Percentiles rank a stretch among this genome's conserved stretches.
These are phyloP conservation scores for Hyphodiscus sp. DNA, from an alignment of 2,329 filamentous ascomycete genomes.

Conservation along the genomic window DNA sequence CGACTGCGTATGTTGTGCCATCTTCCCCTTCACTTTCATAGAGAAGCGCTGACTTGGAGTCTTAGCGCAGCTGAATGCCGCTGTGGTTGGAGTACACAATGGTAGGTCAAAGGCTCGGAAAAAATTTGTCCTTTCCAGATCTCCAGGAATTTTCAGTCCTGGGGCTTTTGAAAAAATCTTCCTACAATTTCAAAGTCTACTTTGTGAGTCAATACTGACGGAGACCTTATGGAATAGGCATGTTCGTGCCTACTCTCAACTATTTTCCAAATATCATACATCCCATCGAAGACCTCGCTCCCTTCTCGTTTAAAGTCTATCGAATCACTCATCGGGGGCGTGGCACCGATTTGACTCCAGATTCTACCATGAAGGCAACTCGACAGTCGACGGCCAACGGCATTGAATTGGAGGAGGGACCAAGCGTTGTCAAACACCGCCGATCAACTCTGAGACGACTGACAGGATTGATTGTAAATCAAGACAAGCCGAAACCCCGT, in stretches of 20 bases:
- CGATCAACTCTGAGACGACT: constrained; percentile 12
- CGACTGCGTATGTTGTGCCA: constrained; percentile 36
- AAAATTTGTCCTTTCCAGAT: no score
- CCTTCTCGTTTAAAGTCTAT: constrained; percentile 43
- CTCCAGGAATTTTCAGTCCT: no score
- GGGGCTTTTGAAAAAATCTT: no score
- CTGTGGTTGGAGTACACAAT: constrained; percentile 52
- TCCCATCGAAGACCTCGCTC: constrained; percentile 42
- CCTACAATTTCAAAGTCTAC: no score
- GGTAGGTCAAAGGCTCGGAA: constrained; percentile 18
- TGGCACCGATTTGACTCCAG: neutral
- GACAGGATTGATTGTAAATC: constrained; percentile 12
- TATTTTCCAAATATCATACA: constrained; percentile 58
- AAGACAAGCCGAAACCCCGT: constrained; percentile 37
- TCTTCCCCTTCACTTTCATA: neutral
- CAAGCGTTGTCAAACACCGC: constrained; percentile 1
- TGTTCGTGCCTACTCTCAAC: constrained; percentile 47
- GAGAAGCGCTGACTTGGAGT: neutral
- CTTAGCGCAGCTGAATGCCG: constrained; percentile 42
- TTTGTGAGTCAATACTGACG: no score
- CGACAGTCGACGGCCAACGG: neutral
- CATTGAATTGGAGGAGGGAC: constrained; percentile 7
- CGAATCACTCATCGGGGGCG: constrained; percentile 38
- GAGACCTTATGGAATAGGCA: constrained; percentile 25
- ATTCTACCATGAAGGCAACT: neutral